Evolutionary conservation across 345 rosid species (phyloP).

Genomic region (Populus deltoides): DNA sequence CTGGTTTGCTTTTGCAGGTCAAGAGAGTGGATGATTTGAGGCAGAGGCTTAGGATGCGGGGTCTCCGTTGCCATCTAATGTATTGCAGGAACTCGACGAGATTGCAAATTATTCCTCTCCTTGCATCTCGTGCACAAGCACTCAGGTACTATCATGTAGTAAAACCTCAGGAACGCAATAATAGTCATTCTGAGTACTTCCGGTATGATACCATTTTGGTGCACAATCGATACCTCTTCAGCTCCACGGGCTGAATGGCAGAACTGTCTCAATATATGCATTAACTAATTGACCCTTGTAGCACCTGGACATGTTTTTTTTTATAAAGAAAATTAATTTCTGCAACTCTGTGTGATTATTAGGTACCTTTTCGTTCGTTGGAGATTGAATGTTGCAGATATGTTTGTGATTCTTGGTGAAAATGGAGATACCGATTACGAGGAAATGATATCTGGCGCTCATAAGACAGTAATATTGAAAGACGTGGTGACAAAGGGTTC

Average conservation of each 20-base stretch:
- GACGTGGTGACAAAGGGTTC: constrained; percentile 58
- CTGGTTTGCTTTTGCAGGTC: constrained; percentile 46
- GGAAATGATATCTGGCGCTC: constrained; percentile 78
- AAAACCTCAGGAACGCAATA: neutral
- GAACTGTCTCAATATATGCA: no score
- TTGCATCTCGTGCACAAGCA: constrained; percentile 91
- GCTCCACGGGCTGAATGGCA: no score
- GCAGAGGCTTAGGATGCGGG: constrained; percentile 88
- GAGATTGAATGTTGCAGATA: constrained; percentile 80
- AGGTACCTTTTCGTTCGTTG: constrained; percentile 93
- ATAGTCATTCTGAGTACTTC: neutral
- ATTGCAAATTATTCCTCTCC: constrained; percentile 79
- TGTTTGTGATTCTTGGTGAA: constrained; percentile 84
- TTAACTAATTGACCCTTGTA: no score
- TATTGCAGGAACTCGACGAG: constrained; percentile 81
- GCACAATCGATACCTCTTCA: no score
- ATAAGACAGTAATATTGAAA: constrained; percentile 68
- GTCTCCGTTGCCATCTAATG: constrained; percentile 97
- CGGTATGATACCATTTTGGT: neutral
- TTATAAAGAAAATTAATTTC: neutral
- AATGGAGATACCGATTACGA: constrained; percentile 85
- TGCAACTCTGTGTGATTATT: neutral
- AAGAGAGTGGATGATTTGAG: constrained; percentile 79
- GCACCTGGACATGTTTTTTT: neutral
- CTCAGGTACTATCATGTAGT: constrained; percentile 53